Evolutionary conservation across 495 filamentous ascomycete species (phyloP).

Genomic region (Beverwykella pulmonaria): DNA sequence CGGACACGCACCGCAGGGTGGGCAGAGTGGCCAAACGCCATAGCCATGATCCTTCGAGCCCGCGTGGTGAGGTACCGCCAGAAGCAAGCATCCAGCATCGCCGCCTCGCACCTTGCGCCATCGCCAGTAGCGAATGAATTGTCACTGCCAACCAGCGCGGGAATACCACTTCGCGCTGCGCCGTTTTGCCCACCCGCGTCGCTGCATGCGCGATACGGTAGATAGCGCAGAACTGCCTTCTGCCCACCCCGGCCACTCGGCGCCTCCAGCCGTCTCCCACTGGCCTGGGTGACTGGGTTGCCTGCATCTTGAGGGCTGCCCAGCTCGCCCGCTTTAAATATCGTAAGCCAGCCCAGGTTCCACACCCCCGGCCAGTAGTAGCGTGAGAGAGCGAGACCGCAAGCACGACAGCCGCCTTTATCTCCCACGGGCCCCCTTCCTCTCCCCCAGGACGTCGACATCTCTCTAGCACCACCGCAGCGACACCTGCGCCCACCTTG

Average conservation of each 20-base stretch:
- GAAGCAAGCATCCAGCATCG: no score
- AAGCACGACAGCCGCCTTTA: conserved; percentile 24
- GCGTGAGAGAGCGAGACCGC: background rate
- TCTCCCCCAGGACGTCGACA: background rate
- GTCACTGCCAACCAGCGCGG: no score
- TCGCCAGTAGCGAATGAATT: no score
- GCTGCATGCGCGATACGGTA: background rate
- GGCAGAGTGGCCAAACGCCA: background rate
- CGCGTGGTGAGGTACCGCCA: no score
- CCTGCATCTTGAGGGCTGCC: background rate
- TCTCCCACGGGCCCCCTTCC: conserved; percentile 15
- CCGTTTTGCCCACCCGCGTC: background rate
- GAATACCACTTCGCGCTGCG: background rate
- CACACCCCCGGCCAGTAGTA: background rate
- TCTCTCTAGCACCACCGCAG: conserved; percentile 8
- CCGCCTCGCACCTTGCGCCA: background rate
- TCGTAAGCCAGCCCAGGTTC: background rate
- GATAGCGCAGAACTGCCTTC: background rate
- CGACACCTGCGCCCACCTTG: background rate
- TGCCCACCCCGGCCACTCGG: background rate
- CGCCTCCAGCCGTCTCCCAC: conserved; percentile 9
- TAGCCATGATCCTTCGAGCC: no score
- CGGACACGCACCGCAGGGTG: background rate
- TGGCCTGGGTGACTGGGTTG: conserved; percentile 2
- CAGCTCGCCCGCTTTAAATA: background rate